Evolutionary conservation across 495 filamentous ascomycete genomes (phyloP), one percentile per base, ranked within the genome.

Genomic region (Talaromyces adpressus): DNA sequence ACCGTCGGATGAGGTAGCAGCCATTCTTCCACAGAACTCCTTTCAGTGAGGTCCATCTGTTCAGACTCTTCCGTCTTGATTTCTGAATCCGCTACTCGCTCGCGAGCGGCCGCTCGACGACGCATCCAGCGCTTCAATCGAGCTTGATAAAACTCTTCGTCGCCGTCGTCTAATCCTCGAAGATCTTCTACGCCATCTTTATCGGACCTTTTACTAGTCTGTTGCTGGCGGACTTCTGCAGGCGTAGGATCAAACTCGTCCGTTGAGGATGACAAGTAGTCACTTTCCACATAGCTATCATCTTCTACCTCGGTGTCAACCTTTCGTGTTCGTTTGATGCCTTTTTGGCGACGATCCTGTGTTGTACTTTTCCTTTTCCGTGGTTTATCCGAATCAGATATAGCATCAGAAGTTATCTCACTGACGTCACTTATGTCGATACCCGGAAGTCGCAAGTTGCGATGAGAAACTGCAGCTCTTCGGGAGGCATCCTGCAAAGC

Each of bases 151-250:
- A 91, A 77, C 5, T 79, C 78, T 73, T 98, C 94, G 61, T 96
- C 91, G 0, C 94, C 94, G 73, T 98, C 94, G 71, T 98, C 94
- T 53, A 97, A 80, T 8, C 86, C 85, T 57, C 84, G 84, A 36
- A 96, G 70, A 72, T 93, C 90, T 63, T 91, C 81, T 36, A 82
- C 73, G 27, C 82, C 81, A 18, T 79, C 81, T 20, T 77, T 76
- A 6, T 57, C 59, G 20, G 58, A 68, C 67, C 81, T 75, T 14
- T 69, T 7, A 27, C 62, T 61, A 67, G 77, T 75, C 65, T 80
- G 80, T 30, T 73, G 70, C 63, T 71, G 78, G 73, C 66, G 66
- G 63, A 65, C 77, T 70, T 70, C 69, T 45, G 29, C 65, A 23
- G 52, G 76, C 12, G 65, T 69, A 62, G 75, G 81, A 20, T 82